Evolutionary conservation across 169 alveolate species (phyloP), one percentile per base, ranked within the genome.

Genomic region (Prorocentrum cordatum): DNA sequence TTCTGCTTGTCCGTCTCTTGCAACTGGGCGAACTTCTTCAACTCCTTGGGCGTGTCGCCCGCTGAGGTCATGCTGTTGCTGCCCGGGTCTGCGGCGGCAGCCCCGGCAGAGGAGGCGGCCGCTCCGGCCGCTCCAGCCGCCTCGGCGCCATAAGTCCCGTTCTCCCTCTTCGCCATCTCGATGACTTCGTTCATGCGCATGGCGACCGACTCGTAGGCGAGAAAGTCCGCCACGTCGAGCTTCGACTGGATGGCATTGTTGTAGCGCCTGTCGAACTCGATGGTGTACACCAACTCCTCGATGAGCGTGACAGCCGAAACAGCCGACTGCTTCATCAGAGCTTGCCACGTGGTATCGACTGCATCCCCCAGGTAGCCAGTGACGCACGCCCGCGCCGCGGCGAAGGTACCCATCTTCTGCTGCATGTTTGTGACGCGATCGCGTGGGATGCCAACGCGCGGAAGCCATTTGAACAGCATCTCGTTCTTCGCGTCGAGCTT

Each of bases 91-190:
- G 73, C 73, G 27, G 73, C 10, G 14, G 47, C 42, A 64, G 42
- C 73, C 42, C 47, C 18, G 12, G 27, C 38, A 3, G n/a, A 26
- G 12, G 20, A 9, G 6, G 42, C 62, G 6, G 22, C 59, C 12
- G 26, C 82, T 24, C 64, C 82, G 64, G 82, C 29, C 22, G 82
- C 82, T 38, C 42, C 82, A n/a, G 82, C 29, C 22, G 18, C 64
- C 3, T 26, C 72, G 4, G 26, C 38, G 7, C 29, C 7, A 7
- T 7, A 4, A 3, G 26, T 26, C 2, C 18, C 67, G 7, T 22
- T n/a, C 4, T 70, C 82, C 22, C 3, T 5, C 14, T 62, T 47
- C 38, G 39, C 59, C 2, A 26, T 14, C 27, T n/a, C 47, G 42
- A 38, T 42, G 10, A 39, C 36, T 0, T 70, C 82, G 18, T 38